A percentile compares a stretch with the other conserved stretches of the same genome.
phyloP scores from a whole-genome alignment of 495 filamentous ascomycete species.

The Penicillium salamii region DNA sequence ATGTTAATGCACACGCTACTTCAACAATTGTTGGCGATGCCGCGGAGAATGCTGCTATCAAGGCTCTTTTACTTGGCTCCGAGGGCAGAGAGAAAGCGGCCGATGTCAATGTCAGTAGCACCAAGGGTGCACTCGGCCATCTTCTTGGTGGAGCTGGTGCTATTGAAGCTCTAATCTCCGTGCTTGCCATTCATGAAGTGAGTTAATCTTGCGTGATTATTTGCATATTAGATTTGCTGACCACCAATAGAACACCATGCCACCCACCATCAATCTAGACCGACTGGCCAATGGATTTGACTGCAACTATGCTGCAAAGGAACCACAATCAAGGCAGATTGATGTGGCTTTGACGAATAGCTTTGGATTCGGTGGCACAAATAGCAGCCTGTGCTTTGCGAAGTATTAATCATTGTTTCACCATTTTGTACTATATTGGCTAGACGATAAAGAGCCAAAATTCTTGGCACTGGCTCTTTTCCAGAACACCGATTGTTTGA shows the following conservation, averaged over 20 bases:
- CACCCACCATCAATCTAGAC: slow-evolving; percentile 83
- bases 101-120: slow-evolving; percentile 83
- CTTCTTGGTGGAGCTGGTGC: slow-evolving; percentile 87
- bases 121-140: slow-evolving; percentile 91
- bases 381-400: slow-evolving; percentile 83
- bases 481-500: no score
- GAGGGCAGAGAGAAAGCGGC: slow-evolving; percentile 58
- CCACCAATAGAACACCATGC: slow-evolving; percentile 63
- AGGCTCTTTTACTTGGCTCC: slow-evolving; percentile 68
- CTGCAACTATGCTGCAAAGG: slow-evolving; percentile 81
- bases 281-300: slow-evolving; percentile 65
- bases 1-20: slow-evolving; percentile 95
- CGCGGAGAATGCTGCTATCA: slow-evolving; percentile 85
- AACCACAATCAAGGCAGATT: slow-evolving; percentile 65
- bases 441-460: no score
- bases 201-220: slow-evolving; percentile 27
- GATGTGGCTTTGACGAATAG: slow-evolving; percentile 86
- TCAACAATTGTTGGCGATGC: slow-evolving; percentile 80
- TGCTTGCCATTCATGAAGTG: slow-evolving; percentile 74
- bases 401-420: slow-evolving; percentile 7
- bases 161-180: slow-evolving; percentile 80
- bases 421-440: slow-evolving; percentile 8
- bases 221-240: slow-evolving; percentile 16
- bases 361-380: slow-evolving; percentile 97
- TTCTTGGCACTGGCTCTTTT: no score